Conservation (phyloP, 805 yeast species). For the Starmerella asiatica region DNA sequence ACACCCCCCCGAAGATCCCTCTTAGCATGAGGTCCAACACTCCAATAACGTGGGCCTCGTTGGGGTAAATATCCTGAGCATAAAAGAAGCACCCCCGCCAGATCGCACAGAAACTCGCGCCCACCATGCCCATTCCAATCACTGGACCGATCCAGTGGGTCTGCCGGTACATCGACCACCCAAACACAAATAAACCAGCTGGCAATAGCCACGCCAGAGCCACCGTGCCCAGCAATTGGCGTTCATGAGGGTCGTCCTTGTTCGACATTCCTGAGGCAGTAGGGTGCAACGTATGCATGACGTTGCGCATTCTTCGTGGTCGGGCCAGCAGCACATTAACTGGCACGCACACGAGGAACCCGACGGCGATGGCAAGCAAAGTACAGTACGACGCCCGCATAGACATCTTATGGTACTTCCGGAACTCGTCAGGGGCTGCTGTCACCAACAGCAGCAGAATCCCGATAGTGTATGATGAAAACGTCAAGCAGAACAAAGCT, state of each 20-base stretch:
- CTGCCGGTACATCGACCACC: conserved; percentile 59
- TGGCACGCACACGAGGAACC: conserved; percentile 27
- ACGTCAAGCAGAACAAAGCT: conserved; percentile 29
- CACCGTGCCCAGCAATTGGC: conserved; percentile 62
- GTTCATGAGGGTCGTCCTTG: conserved; percentile 44
- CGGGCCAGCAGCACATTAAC: conserved; percentile 20
- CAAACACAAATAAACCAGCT: conserved; percentile 69
- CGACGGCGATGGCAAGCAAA: conserved; percentile 26
- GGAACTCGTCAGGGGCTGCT: conserved; percentile 28
- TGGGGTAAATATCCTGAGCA: conserved; percentile 45
- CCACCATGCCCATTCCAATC: conserved; percentile 41
- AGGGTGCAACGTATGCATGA: background rate
- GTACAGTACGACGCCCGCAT: conserved; percentile 26
- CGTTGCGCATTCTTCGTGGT: background rate
- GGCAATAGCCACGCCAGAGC: conserved; percentile 57
- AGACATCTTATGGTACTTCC: conserved; percentile 6
- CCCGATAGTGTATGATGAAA: conserved; percentile 34
- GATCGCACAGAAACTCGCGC: conserved; percentile 40
- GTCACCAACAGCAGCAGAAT: conserved; percentile 32
- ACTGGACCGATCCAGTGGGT: conserved; percentile 54
- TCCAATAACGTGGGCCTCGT: conserved; percentile 47
- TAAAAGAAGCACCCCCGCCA: conserved; percentile 51
- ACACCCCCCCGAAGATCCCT: conserved; percentile 44
- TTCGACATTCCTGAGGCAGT: conserved; percentile 25
- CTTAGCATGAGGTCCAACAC: conserved; percentile 50